These are phyloP conservation scores for Teratosphaeriaceae sp. DNA, from an alignment of 2,329 filamentous ascomycete genomes.

Conservation along the genomic window DNA sequence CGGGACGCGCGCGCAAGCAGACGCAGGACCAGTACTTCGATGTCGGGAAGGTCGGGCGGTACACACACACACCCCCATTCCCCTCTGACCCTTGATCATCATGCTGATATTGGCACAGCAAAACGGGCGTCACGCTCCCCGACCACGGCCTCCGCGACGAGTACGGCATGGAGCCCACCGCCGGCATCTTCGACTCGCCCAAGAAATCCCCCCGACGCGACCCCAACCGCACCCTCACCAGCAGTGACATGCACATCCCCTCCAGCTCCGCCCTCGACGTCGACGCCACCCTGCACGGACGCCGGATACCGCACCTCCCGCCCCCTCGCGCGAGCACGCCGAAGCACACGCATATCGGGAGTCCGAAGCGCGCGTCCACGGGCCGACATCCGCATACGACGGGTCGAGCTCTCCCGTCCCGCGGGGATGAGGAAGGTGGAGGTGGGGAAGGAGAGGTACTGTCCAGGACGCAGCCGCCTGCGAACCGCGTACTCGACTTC, in stretches of 20 bases:
- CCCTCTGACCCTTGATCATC: not conserved
- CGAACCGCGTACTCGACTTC: slow-evolving; percentile 29
- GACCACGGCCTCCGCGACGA: slow-evolving; percentile 80
- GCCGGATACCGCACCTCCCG: slow-evolving; percentile 42
- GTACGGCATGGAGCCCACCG: slow-evolving; percentile 83
- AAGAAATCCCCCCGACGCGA: slow-evolving; percentile 49
- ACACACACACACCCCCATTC: slow-evolving; percentile 7
- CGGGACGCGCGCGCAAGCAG: slow-evolving; percentile 20
- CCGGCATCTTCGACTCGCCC: slow-evolving; percentile 84
- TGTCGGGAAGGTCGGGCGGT: slow-evolving; percentile 30
- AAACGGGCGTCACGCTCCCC: slow-evolving; percentile 78
- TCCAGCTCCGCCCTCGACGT: slow-evolving; percentile 51
- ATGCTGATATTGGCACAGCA: slow-evolving; percentile 47
- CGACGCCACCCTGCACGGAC: slow-evolving; percentile 33
- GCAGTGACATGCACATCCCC: slow-evolving; percentile 49
- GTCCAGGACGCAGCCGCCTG: slow-evolving; percentile 19
- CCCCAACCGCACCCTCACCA: slow-evolving; percentile 17
- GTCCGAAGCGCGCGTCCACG: slow-evolving; percentile 56
- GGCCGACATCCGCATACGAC: slow-evolving; percentile 38
- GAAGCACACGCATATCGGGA: slow-evolving; percentile 54
- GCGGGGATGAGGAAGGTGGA: too few species aligned
- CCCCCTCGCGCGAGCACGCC: slow-evolving; percentile 52
- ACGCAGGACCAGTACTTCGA: slow-evolving; percentile 30
- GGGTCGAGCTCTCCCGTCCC: slow-evolving; percentile 8
- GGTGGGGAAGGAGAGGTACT: too few species aligned